Base-by-base conservation (phyloP, 208 protist genomes). In the Vickermania spadyakhi region DNA sequence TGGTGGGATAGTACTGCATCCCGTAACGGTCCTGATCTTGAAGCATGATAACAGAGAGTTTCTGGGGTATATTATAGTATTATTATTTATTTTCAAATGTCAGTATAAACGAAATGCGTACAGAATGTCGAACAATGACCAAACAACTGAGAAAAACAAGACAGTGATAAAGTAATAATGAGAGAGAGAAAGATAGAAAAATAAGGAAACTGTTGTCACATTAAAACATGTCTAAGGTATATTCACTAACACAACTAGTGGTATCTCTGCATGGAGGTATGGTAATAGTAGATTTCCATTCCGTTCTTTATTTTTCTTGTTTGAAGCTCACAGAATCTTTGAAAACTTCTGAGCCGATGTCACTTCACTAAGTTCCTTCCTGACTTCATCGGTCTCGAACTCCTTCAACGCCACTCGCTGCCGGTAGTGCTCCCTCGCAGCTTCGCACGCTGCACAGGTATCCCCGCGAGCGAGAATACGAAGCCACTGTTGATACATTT, bases 361-460 rank as follows among this genome's bases (percentile, higher is more conserved):
- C 11, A 45, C 36, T 18, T 45, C 11, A n/a, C 11, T n/a, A 18
- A 45, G 36, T 18, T 45, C 36, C 36, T 45, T 45, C 11, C 36
- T 7, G 36, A 62, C 26, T 2, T 72, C 60, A 23, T 60, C 75
- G 42, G 74, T 66, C 60, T 89, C 86, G 3, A 52, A 57, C 58
- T 91, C 79, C 45, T 83, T 87, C 52, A 73, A 70, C 66, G 75
- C 75, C 0, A 89, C 68, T 25, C 86, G 84, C 41, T 79, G 54
- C 1, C 79, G 75, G 58, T 94, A 92, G 69, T 91, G 84, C 31
- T 72, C 78, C 3, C 88, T 73, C 0, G 88, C 88, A 7, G 82
- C 81, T 52, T 94, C 88, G 51, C 88, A 94, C 21, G 88, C 79
- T 21, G 75, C 69, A 58, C 88, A 94, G 28, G 82, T 91, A 64